Evolutionary conservation across 192 early-diverging fungal genomes (phyloP).

Genomic region (Entomortierella chlamydospora): DNA sequence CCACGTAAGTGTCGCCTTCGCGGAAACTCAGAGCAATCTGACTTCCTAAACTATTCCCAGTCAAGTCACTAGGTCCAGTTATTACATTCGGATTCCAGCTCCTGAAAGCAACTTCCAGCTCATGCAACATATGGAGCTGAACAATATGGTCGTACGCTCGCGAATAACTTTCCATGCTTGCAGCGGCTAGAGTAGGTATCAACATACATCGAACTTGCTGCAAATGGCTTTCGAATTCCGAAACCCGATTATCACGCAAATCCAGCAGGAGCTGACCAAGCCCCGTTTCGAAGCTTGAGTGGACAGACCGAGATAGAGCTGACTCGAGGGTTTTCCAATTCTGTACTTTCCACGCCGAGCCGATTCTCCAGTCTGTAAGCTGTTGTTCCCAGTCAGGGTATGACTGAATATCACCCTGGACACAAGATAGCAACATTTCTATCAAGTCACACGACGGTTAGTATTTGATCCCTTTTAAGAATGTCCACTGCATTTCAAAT

Average conservation of each 20-base stretch:
- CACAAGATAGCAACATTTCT: conserved; percentile 25
- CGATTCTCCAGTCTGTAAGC: conserved; percentile 63
- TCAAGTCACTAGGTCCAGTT: background rate
- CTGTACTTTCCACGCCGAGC: conserved; percentile 74
- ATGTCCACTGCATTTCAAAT: too few species aligned
- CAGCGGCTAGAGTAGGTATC: conserved; percentile 64
- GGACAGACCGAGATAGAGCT: conserved; percentile 51
- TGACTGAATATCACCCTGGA: conserved; percentile 24
- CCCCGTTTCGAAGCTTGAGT: conserved; percentile 64
- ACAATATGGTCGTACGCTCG: conserved; percentile 68
- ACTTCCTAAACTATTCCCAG: background rate
- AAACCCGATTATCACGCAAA: conserved; percentile 49
- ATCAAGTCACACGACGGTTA: background rate
- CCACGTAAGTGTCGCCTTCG: background rate
- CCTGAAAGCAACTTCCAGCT: conserved; percentile 61
- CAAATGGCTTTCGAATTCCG: conserved; percentile 51
- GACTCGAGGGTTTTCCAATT: conserved; percentile 67
- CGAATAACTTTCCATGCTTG: conserved; percentile 74
- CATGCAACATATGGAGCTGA: conserved; percentile 76
- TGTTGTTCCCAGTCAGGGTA: conserved; percentile 64
- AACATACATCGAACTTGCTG: conserved; percentile 57
- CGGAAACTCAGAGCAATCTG: background rate
- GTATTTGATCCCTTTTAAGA: background rate
- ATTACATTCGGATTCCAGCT: conserved; percentile 14
- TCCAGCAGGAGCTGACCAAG: conserved; percentile 65